Evolutionary conservation across 352 stramenopile genomes (phyloP).

Genomic region (Peronosclerospora sorghi): DNA sequence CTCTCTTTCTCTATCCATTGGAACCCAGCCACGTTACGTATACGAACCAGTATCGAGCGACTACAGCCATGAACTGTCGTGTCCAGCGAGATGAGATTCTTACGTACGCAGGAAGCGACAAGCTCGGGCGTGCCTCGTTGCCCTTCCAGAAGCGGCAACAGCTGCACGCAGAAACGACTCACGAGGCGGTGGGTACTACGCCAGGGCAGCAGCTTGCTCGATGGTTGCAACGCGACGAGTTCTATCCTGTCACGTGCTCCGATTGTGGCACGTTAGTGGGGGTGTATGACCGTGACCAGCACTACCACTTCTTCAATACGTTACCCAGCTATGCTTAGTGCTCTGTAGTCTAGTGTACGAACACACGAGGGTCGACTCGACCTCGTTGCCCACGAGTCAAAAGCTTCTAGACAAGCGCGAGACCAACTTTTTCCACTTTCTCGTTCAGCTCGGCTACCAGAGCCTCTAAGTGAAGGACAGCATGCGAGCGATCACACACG

Average conservation of each 20-base stretch:
- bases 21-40: constrained; percentile 43
- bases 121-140: constrained; percentile 6
- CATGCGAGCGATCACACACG: constrained; percentile 49
- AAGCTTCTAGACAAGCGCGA: constrained; percentile 32
- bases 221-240: constrained; percentile 43
- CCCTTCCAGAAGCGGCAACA: constrained; percentile 34
- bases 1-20: no score
- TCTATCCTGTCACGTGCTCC: constrained; percentile 54
- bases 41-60: constrained; percentile 57
- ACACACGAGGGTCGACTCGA: no score
- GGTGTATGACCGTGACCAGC: constrained; percentile 44
- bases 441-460: constrained; percentile 58
- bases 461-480: constrained; percentile 43
- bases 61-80: constrained; percentile 55
- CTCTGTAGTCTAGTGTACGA: no score
- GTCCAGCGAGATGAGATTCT: constrained; percentile 59
- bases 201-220: constrained; percentile 12
- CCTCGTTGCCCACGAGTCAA: neutral
- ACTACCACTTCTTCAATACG: constrained; percentile 75
- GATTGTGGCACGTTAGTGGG: constrained; percentile 67
- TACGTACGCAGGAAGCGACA: constrained; percentile 29
- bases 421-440: constrained; percentile 52
- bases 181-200: constrained; percentile 3
- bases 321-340: constrained; percentile 46
- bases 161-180: constrained; percentile 1